phyloP scores from a whole-genome alignment of 129 eudicot genomes.

The sunflower (Helianthus annuus) region HanXRQr2.0-SUNRISE NC_035442.2:143236377-143236876 shows the following conservation, averaged over 20 bases:
- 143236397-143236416: neutral
- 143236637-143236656: slow-evolving; percentile 51
- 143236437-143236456: slow-evolving; percentile 45
- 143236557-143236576: slow-evolving; percentile 37
- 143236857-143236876: neutral
- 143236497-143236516: slow-evolving; percentile 22
- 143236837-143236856: neutral
- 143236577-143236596: slow-evolving; percentile 55
- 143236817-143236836: too few species aligned
- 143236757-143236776: neutral
- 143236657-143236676: slow-evolving; percentile 59
- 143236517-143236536: slow-evolving; percentile 46
- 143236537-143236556: slow-evolving; percentile 46
- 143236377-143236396: neutral
- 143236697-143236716: slow-evolving; percentile 43
- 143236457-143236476: slow-evolving; percentile 44
- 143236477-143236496: slow-evolving; percentile 30
- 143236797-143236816: too few species aligned
- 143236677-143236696: slow-evolving; percentile 56
- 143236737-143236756: slow-evolving; percentile 43
- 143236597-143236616: slow-evolving; percentile 63
- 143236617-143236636: slow-evolving; percentile 32
- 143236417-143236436: slow-evolving; percentile 26
- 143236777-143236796: neutral
- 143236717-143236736: slow-evolving; percentile 50